A percentile compares a stretch with the other conserved stretches of the same genome.
Conservation (phyloP, 2,329 filamentous ascomycete genomes). For the Hypoxylon sp. region DNA sequence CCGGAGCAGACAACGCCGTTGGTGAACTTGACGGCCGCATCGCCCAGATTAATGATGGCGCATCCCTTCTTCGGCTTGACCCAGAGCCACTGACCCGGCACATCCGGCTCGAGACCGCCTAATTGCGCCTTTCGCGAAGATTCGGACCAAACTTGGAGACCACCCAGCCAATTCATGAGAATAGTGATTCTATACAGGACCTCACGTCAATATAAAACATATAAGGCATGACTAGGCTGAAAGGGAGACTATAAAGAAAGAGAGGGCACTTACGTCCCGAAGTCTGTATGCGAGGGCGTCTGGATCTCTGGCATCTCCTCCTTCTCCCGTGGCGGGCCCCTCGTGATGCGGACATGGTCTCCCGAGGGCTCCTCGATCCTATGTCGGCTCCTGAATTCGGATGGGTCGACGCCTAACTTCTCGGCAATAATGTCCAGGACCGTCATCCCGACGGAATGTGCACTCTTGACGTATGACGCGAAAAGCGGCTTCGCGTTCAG, state of each 20-base stretch:
- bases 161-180: slow-evolving; percentile 59
- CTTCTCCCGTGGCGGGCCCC: slow-evolving; percentile 51
- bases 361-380: slow-evolving; percentile 52
- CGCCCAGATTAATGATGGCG: slow-evolving; percentile 59
- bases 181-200: slow-evolving; percentile 53
- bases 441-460: slow-evolving; percentile 52
- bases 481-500: slow-evolving; percentile 48
- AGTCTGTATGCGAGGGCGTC: slow-evolving; percentile 57
- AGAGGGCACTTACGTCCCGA: slow-evolving; percentile 53
- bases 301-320: slow-evolving; percentile 54
- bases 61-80: slow-evolving; percentile 56
- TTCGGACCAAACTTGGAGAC: slow-evolving; percentile 56
- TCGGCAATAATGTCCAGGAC: slow-evolving; percentile 51
- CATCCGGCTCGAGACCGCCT: slow-evolving; percentile 48
- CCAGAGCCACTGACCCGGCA: slow-evolving; percentile 55
- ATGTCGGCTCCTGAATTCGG: slow-evolving; percentile 50
- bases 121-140: slow-evolving; percentile 50
- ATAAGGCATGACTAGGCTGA: neutral
- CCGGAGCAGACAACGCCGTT: slow-evolving; percentile 55
- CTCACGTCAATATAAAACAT: neutral
- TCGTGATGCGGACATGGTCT: slow-evolving; percentile 54
- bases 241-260: neutral
- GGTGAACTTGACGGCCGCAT: slow-evolving; percentile 57
- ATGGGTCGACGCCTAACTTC: slow-evolving; percentile 49
- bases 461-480: slow-evolving; percentile 47